Evolutionary conservation across 2,329 filamentous ascomycete species (phyloP).

Genomic region (Diatrype stigma): DNA sequence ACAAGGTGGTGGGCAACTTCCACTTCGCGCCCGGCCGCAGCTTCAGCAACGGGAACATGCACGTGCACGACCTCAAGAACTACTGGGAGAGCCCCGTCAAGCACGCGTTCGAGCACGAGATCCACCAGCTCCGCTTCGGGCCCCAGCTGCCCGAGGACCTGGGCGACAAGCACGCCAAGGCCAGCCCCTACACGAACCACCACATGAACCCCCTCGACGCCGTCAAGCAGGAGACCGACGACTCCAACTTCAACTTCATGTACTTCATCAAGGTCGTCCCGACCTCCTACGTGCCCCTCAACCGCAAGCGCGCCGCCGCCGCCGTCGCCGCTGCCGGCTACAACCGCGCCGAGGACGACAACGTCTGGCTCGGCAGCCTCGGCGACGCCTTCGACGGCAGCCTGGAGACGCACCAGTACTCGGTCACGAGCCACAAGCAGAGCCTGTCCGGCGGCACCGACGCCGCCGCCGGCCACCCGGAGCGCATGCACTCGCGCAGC

Average conservation of each 20-base stretch:
- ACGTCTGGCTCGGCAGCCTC: conserved; percentile 62
- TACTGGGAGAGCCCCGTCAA: conserved; percentile 74
- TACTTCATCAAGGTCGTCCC: conserved; percentile 99
- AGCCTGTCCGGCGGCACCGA: conserved; percentile 82
- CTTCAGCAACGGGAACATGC: conserved; percentile 95
- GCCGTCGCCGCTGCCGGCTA: conserved; percentile 29
- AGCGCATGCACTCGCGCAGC: conserved; percentile 81
- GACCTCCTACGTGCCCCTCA: conserved; percentile 88
- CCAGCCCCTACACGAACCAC: conserved; percentile 74
- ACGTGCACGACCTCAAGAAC: conserved; percentile 95
- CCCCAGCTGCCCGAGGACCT: conserved; percentile 79
- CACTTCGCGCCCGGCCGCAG: conserved; percentile 94
- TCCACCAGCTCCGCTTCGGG: conserved; percentile 89
- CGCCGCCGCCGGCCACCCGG: conserved; percentile 81
- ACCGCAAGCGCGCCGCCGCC: conserved; percentile 57
- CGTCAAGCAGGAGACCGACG: conserved; percentile 69
- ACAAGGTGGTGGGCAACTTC: conserved; percentile 99
- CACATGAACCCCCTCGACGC: conserved; percentile 88
- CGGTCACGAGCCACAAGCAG: conserved; percentile 92
- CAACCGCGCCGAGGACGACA: conserved; percentile 39
- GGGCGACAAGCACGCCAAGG: conserved; percentile 50
- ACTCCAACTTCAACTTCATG: conserved; percentile 93
- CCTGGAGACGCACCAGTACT: conserved; percentile 97
- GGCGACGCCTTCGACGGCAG: conserved; percentile 68
- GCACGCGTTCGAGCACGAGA: conserved; percentile 84